A percentile compares a stretch with the other conserved stretches of the same genome.
phyloP scores from a whole-genome alignment of 257 asterid species.

The Solanum virginianum region DNA sequence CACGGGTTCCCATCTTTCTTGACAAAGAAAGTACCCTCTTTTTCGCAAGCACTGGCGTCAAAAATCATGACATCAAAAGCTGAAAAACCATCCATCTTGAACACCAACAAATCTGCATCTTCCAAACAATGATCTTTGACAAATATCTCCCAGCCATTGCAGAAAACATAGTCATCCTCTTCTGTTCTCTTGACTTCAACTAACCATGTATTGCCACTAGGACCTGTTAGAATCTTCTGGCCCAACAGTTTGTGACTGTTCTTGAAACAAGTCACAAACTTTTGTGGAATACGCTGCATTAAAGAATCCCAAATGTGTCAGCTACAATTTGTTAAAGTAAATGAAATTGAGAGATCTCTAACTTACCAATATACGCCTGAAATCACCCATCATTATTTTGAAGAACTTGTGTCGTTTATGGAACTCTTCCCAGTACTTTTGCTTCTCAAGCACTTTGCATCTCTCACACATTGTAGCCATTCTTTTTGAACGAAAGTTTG shows the following conservation, averaged over 20 bases:
- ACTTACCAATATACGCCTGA: background rate
- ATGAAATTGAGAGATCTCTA: background rate
- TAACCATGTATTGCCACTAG: background rate
- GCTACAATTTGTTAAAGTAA: background rate
- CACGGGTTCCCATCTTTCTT: background rate
- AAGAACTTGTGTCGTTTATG: background rate
- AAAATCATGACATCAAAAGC: background rate
- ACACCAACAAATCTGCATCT: background rate
- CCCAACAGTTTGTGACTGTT: background rate
- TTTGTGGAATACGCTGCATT: background rate
- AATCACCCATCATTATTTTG: background rate
- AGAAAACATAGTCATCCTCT: background rate
- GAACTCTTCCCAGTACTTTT: background rate
- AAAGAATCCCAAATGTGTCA: background rate
- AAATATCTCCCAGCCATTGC: background rate
- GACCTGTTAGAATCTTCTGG: background rate
- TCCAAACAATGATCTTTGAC: background rate
- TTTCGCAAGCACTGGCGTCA: background rate
- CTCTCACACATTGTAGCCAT: background rate
- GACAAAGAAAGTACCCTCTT: background rate
- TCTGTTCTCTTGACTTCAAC: background rate
- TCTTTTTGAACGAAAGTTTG: background rate
- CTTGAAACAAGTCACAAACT: background rate
- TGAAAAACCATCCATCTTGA: background rate
- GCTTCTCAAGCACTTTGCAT: background rate